A percentile compares a stretch with the other conserved stretches of the same genome.
phyloP scores from a whole-genome alignment of 2,329 filamentous ascomycete genomes.

The Alternaria arbusti region DNA sequence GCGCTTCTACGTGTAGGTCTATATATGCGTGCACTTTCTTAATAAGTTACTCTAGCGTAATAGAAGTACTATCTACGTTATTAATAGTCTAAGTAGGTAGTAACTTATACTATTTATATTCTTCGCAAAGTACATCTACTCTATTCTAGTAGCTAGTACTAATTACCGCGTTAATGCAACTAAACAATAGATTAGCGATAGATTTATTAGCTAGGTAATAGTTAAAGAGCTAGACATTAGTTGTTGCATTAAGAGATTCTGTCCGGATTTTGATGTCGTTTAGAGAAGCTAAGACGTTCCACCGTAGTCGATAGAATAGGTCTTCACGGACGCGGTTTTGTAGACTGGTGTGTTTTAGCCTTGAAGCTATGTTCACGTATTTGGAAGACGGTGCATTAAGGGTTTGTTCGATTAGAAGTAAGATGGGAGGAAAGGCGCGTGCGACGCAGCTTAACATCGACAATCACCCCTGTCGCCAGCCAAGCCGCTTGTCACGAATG shows the following conservation, averaged over 20 bases:
- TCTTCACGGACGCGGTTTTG: not conserved
- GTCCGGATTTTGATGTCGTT: conserved; percentile 4
- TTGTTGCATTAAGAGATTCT: not conserved
- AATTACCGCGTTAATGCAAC: not conserved
- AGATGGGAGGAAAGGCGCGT: not conserved
- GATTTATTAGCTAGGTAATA: conserved; percentile 1
- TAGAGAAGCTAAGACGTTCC: conserved; percentile 6
- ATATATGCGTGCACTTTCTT: not conserved
- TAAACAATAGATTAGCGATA: not conserved
- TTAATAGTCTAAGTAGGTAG: conserved; percentile 8
- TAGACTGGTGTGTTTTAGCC: not conserved
- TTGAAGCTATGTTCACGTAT: not conserved
- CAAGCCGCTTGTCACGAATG: not conserved
- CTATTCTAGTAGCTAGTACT: not conserved
- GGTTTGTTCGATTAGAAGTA: too few species aligned
- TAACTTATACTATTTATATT: conserved; percentile 2
- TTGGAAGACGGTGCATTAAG: not conserved
- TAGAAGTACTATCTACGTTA: not conserved
- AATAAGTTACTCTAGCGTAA: conserved; percentile 9
- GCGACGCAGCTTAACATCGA: not conserved
- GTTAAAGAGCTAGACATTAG: not conserved
- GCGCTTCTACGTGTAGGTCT: not conserved
- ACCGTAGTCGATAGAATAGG: conserved; percentile 13
- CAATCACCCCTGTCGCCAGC: not conserved
- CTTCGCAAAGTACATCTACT: not conserved